Percentiles rank a stretch among this genome's conserved stretches.
Conservation (phyloP, 176 grass and related monocot genomes). For the Oryza nivara region DNA sequence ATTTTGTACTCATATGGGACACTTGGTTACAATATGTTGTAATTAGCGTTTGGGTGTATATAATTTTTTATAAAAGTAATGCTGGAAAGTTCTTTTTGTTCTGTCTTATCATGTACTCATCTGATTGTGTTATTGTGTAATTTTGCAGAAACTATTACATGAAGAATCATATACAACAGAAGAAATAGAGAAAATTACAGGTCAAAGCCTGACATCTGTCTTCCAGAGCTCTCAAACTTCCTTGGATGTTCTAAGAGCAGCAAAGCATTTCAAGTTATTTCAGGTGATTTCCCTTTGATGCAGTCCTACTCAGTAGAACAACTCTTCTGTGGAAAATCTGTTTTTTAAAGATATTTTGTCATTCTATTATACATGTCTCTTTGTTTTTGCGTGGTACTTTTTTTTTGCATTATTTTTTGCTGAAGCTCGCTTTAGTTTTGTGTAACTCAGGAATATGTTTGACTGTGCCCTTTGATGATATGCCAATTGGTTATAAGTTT, state of each 20-base stretch:
- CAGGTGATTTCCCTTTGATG: slow-evolving; percentile 55
- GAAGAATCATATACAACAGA: slow-evolving; percentile 78
- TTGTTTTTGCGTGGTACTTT: not conserved
- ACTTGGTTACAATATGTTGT: not conserved
- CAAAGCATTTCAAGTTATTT: slow-evolving; percentile 89
- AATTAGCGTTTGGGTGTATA: not conserved
- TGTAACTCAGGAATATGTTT: slow-evolving; percentile 3
- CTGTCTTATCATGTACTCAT: not conserved
- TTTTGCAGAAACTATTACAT: slow-evolving; percentile 64
- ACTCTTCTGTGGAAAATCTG: not conserved
- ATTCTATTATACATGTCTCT: not conserved
- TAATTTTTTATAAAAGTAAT: not conserved
- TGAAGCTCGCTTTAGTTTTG: not conserved
- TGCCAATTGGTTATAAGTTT: not conserved
- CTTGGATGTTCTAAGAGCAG: slow-evolving; percentile 80
- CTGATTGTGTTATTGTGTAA: slow-evolving; percentile 33
- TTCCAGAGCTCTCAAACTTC: slow-evolving; percentile 81
- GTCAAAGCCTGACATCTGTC: slow-evolving; percentile 59
- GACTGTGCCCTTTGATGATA: not conserved
- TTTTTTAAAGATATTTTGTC: not conserved
- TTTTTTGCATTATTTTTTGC: not conserved
- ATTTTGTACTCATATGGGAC: not conserved
- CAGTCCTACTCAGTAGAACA: not conserved
- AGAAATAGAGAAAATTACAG: slow-evolving; percentile 81
- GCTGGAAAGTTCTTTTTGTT: not conserved